These are phyloP conservation scores for Paramecium sonneborni DNA, from an alignment of 73 alveolate species.

Conservation along the genomic window DNA sequence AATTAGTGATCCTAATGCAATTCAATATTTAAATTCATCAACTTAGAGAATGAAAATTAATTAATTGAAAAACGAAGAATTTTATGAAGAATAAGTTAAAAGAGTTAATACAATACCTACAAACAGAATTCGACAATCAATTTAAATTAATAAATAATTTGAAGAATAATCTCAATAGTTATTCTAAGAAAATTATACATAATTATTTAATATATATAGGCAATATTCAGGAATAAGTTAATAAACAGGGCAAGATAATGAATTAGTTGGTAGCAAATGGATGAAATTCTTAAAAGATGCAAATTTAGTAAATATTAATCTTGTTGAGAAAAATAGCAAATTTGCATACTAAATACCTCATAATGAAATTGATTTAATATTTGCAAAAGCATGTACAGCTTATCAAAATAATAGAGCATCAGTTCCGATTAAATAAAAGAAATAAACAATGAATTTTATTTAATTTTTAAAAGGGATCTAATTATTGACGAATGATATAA, in stretches of 20 bases:
- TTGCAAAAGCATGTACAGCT: slow-evolving; percentile 46
- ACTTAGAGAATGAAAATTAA: slow-evolving; percentile 11
- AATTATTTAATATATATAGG: neutral
- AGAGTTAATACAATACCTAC: slow-evolving; percentile 8
- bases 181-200: neutral
- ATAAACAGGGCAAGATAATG: slow-evolving; percentile 31
- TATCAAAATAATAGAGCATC: neutral
- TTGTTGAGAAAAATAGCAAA: neutral
- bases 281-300: slow-evolving; percentile 31
- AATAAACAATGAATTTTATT: slow-evolving; percentile 67
- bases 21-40: neutral
- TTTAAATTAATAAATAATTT: neutral
- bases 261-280: slow-evolving; percentile 37
- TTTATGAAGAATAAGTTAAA: neutral
- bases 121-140: neutral
- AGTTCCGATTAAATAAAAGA: neutral
- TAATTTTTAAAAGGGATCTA: slow-evolving; percentile 65
- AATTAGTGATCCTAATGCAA: neutral
- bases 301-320: neutral
- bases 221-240: slow-evolving; percentile 15
- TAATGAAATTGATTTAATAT: slow-evolving; percentile 68
- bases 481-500: slow-evolving; percentile 25
- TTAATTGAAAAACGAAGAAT: neutral
- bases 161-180: neutral
- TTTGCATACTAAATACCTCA: neutral